These are phyloP conservation scores for Medakamo hakoo DNA, from an alignment of 139 green algal genomes.

Conservation along the genomic window DNA sequence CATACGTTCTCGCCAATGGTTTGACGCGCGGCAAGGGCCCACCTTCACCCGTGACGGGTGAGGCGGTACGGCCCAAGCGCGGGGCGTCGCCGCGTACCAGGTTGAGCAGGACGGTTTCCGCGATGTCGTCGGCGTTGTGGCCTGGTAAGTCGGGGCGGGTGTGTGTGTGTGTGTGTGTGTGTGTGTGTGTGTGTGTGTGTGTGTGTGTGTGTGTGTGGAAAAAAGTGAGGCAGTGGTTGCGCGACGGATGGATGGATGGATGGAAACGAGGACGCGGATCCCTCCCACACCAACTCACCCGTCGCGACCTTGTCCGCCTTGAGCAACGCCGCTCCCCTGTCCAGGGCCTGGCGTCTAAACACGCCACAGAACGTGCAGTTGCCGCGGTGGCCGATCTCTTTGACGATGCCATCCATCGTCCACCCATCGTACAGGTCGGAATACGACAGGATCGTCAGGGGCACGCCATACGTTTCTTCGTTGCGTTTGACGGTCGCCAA, in stretches of 20 bases:
- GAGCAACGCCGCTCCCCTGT: conserved; percentile 59
- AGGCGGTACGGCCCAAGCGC: conserved; percentile 18
- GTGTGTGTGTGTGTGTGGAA: no score
- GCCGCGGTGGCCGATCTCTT: conserved; percentile 67
- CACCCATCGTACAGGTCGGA: conserved; percentile 86
- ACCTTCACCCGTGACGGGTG: conserved; percentile 58
- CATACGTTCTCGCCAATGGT: conserved; percentile 91
- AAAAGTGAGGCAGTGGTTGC: no score
- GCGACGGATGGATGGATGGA: no score
- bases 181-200: no score
- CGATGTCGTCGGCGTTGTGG: conserved; percentile 95
- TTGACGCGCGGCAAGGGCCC: conserved; percentile 76
- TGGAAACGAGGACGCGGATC: no score
- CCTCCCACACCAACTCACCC: no score
- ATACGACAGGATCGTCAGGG: conserved; percentile 81
- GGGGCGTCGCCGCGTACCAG: conserved; percentile 78
- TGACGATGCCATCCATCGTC: conserved; percentile 98
- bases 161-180: no score
- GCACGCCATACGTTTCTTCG: conserved; percentile 63
- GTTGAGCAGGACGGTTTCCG: conserved; percentile 95
- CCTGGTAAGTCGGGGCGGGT: no score
- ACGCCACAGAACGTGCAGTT: conserved; percentile 99
- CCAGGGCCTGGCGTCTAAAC: conserved; percentile 75
- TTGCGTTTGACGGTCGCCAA: conserved; percentile 93
- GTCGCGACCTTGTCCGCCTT: conserved; percentile 61